Percentiles rank a stretch among this genome's conserved stretches.
Conservation (phyloP, 2,329 filamentous ascomycete genomes). For the Monosporascus sp. region DNA sequence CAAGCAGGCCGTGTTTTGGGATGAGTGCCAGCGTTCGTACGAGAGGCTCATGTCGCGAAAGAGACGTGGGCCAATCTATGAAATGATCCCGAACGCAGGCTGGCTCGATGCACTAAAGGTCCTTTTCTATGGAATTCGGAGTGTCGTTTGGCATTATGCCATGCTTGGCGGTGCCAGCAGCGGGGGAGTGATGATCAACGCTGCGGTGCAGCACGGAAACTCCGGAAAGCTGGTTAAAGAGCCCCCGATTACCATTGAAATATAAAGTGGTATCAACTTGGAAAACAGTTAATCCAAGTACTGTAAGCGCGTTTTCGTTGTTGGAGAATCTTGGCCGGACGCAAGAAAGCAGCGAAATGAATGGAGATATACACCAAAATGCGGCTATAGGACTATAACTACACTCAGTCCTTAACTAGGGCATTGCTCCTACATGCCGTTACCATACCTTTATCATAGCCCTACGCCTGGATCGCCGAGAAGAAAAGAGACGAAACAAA, state of each 20-base stretch:
- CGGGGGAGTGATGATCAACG: constrained; percentile 51
- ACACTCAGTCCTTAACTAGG: too few relatives aligned
- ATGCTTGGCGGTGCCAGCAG: constrained; percentile 47
- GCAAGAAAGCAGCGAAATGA: too few relatives aligned
- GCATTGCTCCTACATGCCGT: too few relatives aligned
- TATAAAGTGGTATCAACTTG: constrained; percentile 6
- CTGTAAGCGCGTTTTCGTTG: too few relatives aligned
- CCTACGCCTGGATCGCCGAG: too few relatives aligned
- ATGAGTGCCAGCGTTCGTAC: constrained; percentile 65
- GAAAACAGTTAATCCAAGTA: neutral
- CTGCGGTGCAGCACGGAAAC: constrained; percentile 49
- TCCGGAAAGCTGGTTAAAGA: constrained; percentile 42
- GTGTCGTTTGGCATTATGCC: constrained; percentile 50
- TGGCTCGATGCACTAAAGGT: constrained; percentile 44
- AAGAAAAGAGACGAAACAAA: too few relatives aligned
- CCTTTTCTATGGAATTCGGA: constrained; percentile 38
- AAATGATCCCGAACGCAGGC: constrained; percentile 38
- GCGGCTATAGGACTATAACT: too few relatives aligned
- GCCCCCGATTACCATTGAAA: constrained; percentile 22
- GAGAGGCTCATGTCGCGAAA: constrained; percentile 54
- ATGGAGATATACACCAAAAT: too few relatives aligned
- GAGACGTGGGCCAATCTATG: constrained; percentile 36
- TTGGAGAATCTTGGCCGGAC: too few relatives aligned
- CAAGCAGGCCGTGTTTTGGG: constrained; percentile 65
- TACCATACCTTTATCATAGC: too few relatives aligned